phyloP scores from a whole-genome alignment of 345 rosid species.

The Mangifera indica region DNA sequence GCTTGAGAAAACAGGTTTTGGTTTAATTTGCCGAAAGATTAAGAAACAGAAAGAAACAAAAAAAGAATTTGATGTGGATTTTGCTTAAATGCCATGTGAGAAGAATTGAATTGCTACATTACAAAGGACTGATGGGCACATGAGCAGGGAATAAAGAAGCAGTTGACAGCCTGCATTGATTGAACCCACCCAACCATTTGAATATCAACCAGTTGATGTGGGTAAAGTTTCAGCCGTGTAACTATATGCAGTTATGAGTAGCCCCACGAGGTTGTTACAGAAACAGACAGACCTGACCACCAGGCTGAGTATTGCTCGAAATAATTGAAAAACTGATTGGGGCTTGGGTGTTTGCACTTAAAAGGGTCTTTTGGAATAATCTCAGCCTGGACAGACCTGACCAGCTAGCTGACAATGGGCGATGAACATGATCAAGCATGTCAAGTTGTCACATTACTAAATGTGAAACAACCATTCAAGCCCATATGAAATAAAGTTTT shows the following conservation, averaged over 20 bases:
- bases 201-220: slow-evolving; percentile 10
- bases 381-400: slow-evolving; percentile 1
- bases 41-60: background rate
- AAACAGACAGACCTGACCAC: background rate
- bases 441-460: background rate
- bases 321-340: background rate
- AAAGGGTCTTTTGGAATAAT: background rate
- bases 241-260: background rate
- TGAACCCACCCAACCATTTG: slow-evolving; percentile 14
- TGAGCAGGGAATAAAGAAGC: slow-evolving; percentile 16
- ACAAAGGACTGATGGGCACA: slow-evolving; percentile 20
- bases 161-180: slow-evolving; percentile 17
- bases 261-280: background rate
- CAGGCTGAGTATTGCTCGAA: background rate
- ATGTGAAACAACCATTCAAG: background rate
- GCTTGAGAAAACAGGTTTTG: too few relatives aligned
- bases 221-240: background rate
- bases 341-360: background rate
- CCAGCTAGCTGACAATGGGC: background rate
- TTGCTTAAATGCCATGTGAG: slow-evolving; percentile 12
- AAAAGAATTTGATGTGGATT: slow-evolving; percentile 8
- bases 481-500: background rate
- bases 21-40: too few relatives aligned
- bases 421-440: slow-evolving; percentile 19
- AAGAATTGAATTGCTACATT: slow-evolving; percentile 7